Evolutionary conservation across 768 basidiomycete species (phyloP), one percentile per base, ranked within the genome.

Genomic region (Tubosaeta sp.): DNA sequence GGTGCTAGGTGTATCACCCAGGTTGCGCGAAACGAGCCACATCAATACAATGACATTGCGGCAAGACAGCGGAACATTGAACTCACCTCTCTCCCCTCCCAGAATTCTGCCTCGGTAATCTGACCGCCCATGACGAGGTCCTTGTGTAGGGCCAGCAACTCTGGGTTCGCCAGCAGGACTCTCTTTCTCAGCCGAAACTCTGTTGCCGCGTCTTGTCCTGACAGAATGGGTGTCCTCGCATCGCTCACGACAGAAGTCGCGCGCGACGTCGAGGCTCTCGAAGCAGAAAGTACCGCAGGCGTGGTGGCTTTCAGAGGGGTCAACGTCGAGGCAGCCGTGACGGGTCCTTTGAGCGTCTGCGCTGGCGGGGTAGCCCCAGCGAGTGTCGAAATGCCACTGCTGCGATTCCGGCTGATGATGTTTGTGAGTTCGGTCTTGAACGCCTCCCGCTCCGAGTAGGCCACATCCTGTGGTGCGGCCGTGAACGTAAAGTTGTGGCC

Each of bases 51-150:
- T n/a, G n/a, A 29, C 18, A 41, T 25, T 16, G 14, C 12, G 3
- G 19, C 3, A 7, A 38, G 11, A 18, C 18, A 38, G 7, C 54
- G 24, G 8, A 1, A 21, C n/a, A 14, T 10, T 11, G 10, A 24
- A 41, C 60, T 47, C 64, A 96, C 92, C 80, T 96, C 89, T 63
- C 96, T 78, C 29, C 93, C 92, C 54, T 94, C 93, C 96, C 96
- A 98, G 67, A 98, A 99, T 58, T 99, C 96, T 0, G 82, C 80
- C 68, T 98, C 94, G 1, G 86, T 87, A 27, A 99, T 87, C 56
- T 90, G 86, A 10, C 86, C 83, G 25, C 75, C 76, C 69, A 90
- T 82, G 41, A 98, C 96, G 53, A 98, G 80, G 44, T 95, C 90
- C 34, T 84, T 82, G 67, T 98, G 94, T 39, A 99, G 73, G 11